Conservation (phyloP, 1,139 yeast genomes). For the Candida pseudocylindracea region DNA sequence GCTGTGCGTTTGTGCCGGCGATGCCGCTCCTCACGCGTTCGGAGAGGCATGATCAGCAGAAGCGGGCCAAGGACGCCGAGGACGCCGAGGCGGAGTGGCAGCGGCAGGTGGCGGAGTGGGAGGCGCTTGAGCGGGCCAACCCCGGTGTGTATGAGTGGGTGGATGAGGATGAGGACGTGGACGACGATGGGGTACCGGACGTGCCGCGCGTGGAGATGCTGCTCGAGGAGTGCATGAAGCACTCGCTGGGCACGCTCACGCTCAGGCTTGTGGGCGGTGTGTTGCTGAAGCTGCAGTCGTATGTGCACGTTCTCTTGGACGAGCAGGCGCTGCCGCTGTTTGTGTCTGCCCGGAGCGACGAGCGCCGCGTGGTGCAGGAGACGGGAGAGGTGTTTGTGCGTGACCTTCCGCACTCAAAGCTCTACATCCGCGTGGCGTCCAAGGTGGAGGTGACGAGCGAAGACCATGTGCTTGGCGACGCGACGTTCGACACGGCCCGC, state of each 20-base stretch:
- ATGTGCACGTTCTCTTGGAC: conserved; percentile 38
- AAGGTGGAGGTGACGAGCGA: conserved; percentile 21
- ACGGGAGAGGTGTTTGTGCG: conserved; percentile 39
- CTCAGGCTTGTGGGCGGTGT: conserved; percentile 27
- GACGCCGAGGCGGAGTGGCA: conserved; percentile 6
- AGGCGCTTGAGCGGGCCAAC: conserved; percentile 26
- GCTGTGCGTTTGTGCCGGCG: conserved; percentile 40
- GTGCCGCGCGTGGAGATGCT: conserved; percentile 26
- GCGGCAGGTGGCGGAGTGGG: conserved; percentile 10
- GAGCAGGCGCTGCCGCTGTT: conserved; percentile 40
- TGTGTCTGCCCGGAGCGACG: conserved; percentile 20
- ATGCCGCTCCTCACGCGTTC: conserved; percentile 36
- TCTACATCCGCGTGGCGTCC: conserved; percentile 31
- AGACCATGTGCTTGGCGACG: conserved; percentile 27
- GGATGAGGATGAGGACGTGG: conserved; percentile 25
- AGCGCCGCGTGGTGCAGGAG: conserved; percentile 16
- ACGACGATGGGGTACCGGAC: conserved; percentile 18
- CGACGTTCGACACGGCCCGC: conserved; percentile 25
- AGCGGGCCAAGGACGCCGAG: conserved; percentile 11
- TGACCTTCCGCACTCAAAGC: conserved; percentile 38
- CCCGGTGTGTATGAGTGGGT: conserved; percentile 50
- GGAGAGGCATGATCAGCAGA: conserved; percentile 14
- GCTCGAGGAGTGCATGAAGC: conserved; percentile 24
- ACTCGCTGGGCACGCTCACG: conserved; percentile 39
- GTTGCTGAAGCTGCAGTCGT: conserved; percentile 22